These are phyloP conservation scores for Sporothrix luriei DNA, from an alignment of 2,329 filamentous ascomycete species.

Conservation along the genomic window DNA sequence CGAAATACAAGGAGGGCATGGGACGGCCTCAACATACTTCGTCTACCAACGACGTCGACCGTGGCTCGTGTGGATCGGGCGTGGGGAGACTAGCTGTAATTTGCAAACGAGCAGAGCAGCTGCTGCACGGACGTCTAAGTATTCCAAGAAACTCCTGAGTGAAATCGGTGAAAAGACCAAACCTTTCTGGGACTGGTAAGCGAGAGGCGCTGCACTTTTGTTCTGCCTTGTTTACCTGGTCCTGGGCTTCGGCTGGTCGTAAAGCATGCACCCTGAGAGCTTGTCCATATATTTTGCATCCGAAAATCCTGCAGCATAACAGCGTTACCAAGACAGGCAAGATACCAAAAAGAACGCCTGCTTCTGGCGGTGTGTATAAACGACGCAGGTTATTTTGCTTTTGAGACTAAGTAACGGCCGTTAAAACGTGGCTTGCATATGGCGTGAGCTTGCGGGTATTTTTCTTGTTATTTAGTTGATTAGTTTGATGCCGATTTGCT, in stretches of 20 bases:
- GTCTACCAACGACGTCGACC: no score
- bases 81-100: no score
- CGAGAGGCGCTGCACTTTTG: slow-evolving; percentile 1
- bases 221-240: not conserved
- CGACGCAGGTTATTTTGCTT: not conserved
- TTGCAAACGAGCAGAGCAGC: no score
- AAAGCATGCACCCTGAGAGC: not conserved
- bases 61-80: no score
- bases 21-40: no score
- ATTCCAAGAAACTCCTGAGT: not conserved
- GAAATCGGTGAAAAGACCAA: slow-evolving; percentile 10
- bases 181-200: slow-evolving; percentile 27
- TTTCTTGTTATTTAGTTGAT: not conserved
- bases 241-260: not conserved
- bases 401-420: not conserved
- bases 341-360: not conserved
- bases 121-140: no score
- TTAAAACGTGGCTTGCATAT: slow-evolving; percentile 18
- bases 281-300: no score
- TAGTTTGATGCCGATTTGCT: not conserved
- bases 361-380: slow-evolving; percentile 15
- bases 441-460: not conserved
- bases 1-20: no score
- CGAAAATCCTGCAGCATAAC: not conserved
- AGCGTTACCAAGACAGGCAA: slow-evolving; percentile 6